A percentile compares a stretch with the other conserved stretches of the same genome.
phyloP scores from a whole-genome alignment of 2,329 filamentous ascomycete genomes.

The Aureobasidium sp. region DNA sequence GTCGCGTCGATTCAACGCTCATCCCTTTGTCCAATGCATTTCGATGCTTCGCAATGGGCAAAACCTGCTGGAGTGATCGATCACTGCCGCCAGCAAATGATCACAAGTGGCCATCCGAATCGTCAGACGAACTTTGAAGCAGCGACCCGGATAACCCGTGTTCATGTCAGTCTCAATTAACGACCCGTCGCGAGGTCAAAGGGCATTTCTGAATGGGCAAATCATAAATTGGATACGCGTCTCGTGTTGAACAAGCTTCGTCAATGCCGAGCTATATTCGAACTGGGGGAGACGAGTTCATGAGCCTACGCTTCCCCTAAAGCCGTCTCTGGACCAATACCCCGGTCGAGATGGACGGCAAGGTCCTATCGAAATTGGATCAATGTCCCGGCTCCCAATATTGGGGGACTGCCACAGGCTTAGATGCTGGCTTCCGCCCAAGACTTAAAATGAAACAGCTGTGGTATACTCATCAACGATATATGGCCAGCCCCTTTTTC shows the following conservation, averaged over 20 bases:
- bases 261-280: not conserved
- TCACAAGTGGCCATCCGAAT: not conserved
- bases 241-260: slow-evolving; percentile 1
- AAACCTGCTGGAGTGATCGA: not conserved
- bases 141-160: not conserved
- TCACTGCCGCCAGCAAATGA: not conserved
- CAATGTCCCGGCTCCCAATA: not conserved
- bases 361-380: slow-evolving; percentile 3
- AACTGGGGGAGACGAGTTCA: not conserved
- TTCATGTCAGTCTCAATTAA: not conserved
- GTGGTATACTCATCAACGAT: slow-evolving; percentile 2
- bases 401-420: not conserved
- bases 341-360: not conserved
- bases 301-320: not conserved
- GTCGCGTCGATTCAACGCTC: not conserved
- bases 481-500: not conserved
- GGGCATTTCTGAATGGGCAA: not conserved
- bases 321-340: slow-evolving; percentile 3
- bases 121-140: not conserved
- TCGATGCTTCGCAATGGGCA: not conserved
- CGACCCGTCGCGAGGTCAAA: not conserved
- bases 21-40: not conserved
- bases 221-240: not conserved
- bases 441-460: slow-evolving; percentile 9
- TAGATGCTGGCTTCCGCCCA: slow-evolving; percentile 2